These are phyloP conservation scores for Sphagnum tenellum DNA, from an alignment of 225 moss, liverwort and hornwort species.

Conservation along the genomic window DNA sequence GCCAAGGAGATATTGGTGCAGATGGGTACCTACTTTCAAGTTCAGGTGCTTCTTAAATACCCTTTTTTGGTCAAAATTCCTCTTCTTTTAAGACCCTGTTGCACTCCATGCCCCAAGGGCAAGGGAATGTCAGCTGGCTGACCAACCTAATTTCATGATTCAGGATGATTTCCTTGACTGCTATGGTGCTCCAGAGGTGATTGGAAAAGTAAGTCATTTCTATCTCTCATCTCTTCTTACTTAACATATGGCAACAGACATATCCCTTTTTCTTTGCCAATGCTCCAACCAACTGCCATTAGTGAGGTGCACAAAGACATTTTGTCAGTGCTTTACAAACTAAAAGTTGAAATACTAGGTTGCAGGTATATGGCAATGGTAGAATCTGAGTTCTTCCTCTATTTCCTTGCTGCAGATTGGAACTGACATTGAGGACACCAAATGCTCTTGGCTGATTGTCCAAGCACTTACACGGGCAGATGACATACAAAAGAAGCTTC, in stretches of 20 bases:
- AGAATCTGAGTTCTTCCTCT: too few species aligned
- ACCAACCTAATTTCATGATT: neutral
- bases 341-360: too few species aligned
- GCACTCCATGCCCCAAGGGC: too few species aligned
- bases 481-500: conserved; percentile 52
- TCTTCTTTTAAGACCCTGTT: too few species aligned
- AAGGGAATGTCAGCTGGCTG: too few species aligned
- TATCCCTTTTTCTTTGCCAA: too few species aligned
- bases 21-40: conserved; percentile 99
- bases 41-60: conserved; percentile 41
- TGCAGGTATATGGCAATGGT: too few species aligned
- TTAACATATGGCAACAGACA: neutral
- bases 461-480: conserved; percentile 80
- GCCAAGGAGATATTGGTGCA: conserved; percentile 77
- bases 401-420: conserved; percentile 57
- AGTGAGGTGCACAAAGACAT: too few species aligned
- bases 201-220: conserved; percentile 61
- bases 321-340: too few species aligned
- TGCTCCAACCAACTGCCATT: too few species aligned
- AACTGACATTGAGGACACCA: conserved; percentile 97
- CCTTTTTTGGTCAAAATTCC: neutral
- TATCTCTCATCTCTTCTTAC: neutral
- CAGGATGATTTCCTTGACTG: conserved; percentile 93
- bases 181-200: conserved; percentile 78
- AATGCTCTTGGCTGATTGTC: conserved; percentile 96